Conservation (phyloP, 345 rosid species). For the Cardamine occulta region DNA sequence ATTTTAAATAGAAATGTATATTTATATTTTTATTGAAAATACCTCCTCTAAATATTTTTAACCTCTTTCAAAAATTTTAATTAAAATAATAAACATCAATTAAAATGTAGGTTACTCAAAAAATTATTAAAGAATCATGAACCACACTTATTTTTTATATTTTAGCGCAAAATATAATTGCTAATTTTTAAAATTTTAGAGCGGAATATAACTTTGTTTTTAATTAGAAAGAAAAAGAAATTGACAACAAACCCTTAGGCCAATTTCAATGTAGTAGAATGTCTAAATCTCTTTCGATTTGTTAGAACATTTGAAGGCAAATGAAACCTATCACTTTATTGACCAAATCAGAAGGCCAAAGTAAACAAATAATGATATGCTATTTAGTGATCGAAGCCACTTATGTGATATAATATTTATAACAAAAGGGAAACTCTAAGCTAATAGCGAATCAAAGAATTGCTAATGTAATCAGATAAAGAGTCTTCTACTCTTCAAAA, state of each 20-base stretch:
- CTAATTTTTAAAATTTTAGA: too few relatives aligned
- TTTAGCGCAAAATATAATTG: too few relatives aligned
- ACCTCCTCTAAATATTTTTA: too few relatives aligned
- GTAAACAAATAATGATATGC: not conserved
- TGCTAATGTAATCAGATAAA: constrained; percentile 27
- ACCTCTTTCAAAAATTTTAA: too few relatives aligned
- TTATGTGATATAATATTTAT: constrained; percentile 26
- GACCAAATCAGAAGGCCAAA: not conserved
- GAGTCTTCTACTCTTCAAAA: constrained; percentile 39
- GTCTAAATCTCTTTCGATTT: not conserved
- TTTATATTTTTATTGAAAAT: too few relatives aligned
- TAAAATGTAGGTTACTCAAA: too few relatives aligned
- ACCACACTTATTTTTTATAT: too few relatives aligned
- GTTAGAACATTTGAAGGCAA: not conserved
- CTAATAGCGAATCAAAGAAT: constrained; percentile 42
- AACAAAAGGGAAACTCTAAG: constrained; percentile 25
- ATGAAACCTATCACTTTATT: not conserved
- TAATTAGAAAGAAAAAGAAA: not conserved
- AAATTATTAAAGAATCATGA: too few relatives aligned
- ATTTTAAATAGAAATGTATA: too few relatives aligned
- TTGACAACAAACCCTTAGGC: not conserved
- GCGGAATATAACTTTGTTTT: too few relatives aligned
- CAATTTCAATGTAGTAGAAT: not conserved
- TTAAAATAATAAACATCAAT: too few relatives aligned
- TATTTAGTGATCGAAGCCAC: constrained; percentile 21